phyloP scores from a whole-genome alignment of 257 asterid species.

The Sherardia arvensis region DNA sequence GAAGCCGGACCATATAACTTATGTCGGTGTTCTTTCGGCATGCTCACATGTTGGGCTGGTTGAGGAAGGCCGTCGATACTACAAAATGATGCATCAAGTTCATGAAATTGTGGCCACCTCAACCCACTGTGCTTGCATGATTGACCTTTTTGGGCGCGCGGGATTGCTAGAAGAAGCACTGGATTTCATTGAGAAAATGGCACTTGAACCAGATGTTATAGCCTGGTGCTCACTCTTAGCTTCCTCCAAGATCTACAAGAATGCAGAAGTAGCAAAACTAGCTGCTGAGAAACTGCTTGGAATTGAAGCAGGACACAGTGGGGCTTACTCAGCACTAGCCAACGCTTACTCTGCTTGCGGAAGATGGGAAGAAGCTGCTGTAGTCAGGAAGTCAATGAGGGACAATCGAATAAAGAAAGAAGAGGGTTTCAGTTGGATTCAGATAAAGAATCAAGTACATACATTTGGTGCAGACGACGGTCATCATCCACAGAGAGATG shows the following conservation, averaged over 20 bases:
- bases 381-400: constrained; percentile 69
- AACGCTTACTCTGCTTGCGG: constrained; percentile 72
- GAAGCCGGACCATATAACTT: constrained; percentile 76
- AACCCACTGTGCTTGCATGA: constrained; percentile 81
- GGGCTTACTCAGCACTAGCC: constrained; percentile 84
- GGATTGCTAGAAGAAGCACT: constrained; percentile 71
- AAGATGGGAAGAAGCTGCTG: constrained; percentile 80
- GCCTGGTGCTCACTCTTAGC: constrained; percentile 93
- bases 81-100: constrained; percentile 54
- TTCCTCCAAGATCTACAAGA: constrained; percentile 64
- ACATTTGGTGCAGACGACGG: constrained; percentile 77
- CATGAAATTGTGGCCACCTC: constrained; percentile 56
- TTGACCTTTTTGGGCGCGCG: constrained; percentile 80
- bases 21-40: constrained; percentile 72
- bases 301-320: constrained; percentile 65
- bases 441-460: constrained; percentile 53
- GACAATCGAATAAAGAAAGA: constrained; percentile 80
- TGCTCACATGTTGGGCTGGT: constrained; percentile 82
- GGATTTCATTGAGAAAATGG: constrained; percentile 52
- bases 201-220: constrained; percentile 60
- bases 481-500: constrained; percentile 63
- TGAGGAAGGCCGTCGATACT: constrained; percentile 60
- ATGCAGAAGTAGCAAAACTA: constrained; percentile 51
- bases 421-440: constrained; percentile 88
- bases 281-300: constrained; percentile 71